Percentiles rank a stretch among this genome's conserved stretches.
Conservation (phyloP, 2,329 filamentous ascomycete genomes). For the Lasiodiplodia citricola region DNA sequence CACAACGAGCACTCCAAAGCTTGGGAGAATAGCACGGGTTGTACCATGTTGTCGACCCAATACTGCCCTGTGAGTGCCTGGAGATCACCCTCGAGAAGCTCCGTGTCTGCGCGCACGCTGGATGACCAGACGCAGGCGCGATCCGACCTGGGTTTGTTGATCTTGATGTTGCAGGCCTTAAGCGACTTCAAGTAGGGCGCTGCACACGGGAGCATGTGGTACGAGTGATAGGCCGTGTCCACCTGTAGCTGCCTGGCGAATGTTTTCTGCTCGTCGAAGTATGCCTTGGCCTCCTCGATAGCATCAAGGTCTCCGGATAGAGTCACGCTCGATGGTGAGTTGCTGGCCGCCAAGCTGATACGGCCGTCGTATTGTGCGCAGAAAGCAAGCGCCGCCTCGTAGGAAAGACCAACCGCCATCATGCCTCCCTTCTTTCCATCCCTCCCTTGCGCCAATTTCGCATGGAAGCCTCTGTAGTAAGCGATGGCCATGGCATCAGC, state of each 20-base stretch:
- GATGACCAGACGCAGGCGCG: not conserved
- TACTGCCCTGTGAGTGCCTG: conserved; percentile 35
- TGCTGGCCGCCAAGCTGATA: conserved; percentile 34
- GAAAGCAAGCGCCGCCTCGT: conserved; percentile 27
- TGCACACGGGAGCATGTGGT: conserved; percentile 28
- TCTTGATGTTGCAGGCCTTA: not conserved
- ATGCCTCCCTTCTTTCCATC: conserved; percentile 38
- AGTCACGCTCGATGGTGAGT: conserved; percentile 31
- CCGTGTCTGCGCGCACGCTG: not conserved
- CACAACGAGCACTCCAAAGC: conserved; percentile 42
- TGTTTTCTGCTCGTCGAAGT: conserved; percentile 25
- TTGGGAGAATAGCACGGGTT: conserved; percentile 52
- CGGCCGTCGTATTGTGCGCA: conserved; percentile 27
- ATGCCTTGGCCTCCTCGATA: conserved; percentile 17
- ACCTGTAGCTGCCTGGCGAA: conserved; percentile 29
- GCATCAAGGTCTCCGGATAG: conserved; percentile 32
- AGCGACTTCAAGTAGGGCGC: conserved; percentile 4
- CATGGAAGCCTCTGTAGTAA: conserved; percentile 32
- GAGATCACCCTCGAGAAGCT: not conserved
- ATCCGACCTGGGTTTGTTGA: not conserved
- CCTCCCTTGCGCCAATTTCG: conserved; percentile 2
- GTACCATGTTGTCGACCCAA: conserved; percentile 54
- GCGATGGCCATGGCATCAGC: conserved; percentile 32
- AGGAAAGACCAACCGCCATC: conserved; percentile 35
- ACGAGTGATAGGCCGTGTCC: conserved; percentile 32